Conservation (phyloP, 352 stramenopile genomes). For the Phytopythium cucurbitacearum region DNA sequence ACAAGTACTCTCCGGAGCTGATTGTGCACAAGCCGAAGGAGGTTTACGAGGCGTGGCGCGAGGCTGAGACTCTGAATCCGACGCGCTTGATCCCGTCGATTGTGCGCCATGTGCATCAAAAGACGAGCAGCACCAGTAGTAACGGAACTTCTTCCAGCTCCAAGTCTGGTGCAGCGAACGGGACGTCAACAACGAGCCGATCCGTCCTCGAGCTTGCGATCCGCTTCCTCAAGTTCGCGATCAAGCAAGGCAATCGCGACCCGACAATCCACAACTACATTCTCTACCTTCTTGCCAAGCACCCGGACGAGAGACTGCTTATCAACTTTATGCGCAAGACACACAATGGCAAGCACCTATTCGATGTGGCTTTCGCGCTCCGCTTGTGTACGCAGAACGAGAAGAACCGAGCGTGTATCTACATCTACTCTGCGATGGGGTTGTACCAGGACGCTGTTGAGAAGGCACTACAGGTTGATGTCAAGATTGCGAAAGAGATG, state of each 20-base stretch:
- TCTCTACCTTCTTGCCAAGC: constrained; percentile 87
- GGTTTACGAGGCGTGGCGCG: constrained; percentile 90
- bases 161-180: no score
- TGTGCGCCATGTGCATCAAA: constrained; percentile 87
- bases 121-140: constrained; percentile 13
- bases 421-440: constrained; percentile 93
- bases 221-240: constrained; percentile 91
- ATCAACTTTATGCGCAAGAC: constrained; percentile 91
- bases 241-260: constrained; percentile 89
- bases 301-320: constrained; percentile 83
- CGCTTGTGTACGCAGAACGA: constrained; percentile 90
- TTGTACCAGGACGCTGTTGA: constrained; percentile 91
- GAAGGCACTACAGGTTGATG: constrained; percentile 85
- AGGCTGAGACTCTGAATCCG: constrained; percentile 85
- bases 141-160: background rate
- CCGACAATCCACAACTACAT: constrained; percentile 93
- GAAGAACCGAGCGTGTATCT: constrained; percentile 91
- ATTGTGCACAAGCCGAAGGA: constrained; percentile 90
- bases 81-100: constrained; percentile 92
- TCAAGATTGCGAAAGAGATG: constrained; percentile 94
- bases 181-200: constrained; percentile 31
- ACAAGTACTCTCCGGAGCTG: constrained; percentile 93
- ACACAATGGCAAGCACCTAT: constrained; percentile 81
- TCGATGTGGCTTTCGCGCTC: constrained; percentile 91
- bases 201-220: constrained; percentile 88